A percentile compares a stretch with the other conserved stretches of the same genome.
Evolutionary conservation across 1,139 yeast genomes (phyloP).

Genomic region (Meyerozyma elateridarum): DNA sequence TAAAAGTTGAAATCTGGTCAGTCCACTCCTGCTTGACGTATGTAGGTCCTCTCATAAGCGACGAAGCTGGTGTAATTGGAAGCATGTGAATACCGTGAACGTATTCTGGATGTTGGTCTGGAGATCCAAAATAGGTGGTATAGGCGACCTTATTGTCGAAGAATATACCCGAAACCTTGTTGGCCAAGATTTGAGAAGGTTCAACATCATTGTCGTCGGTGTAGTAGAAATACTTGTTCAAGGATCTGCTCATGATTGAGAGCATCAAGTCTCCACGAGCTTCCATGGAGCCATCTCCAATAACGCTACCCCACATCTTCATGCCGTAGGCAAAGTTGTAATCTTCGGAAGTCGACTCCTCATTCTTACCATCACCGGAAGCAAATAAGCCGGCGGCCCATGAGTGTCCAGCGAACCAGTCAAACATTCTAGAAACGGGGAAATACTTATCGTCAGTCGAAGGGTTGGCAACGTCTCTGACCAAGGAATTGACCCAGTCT

Average conservation of each 20-base stretch:
- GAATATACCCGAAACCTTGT: constrained; percentile 71
- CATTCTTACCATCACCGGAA: constrained; percentile 71
- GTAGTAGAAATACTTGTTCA: constrained; percentile 60
- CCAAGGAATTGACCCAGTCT: constrained; percentile 59
- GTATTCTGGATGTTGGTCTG: constrained; percentile 53
- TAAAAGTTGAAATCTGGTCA: constrained; percentile 43
- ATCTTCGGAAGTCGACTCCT: constrained; percentile 79
- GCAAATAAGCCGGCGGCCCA: constrained; percentile 78
- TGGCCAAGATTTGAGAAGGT: constrained; percentile 52
- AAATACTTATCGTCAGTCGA: constrained; percentile 53
- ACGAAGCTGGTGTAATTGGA: constrained; percentile 83
- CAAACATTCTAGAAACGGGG: constrained; percentile 76
- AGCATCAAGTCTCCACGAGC: constrained; percentile 75
- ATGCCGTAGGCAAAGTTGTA: constrained; percentile 77
- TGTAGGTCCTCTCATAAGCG: constrained; percentile 61
- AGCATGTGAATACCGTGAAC: constrained; percentile 96
- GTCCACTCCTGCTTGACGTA: constrained; percentile 85
- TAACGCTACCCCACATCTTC: constrained; percentile 74
- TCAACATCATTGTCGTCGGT: constrained; percentile 52
- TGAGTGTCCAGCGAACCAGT: constrained; percentile 79
- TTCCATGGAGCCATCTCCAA: constrained; percentile 71
- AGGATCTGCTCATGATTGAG: constrained; percentile 55
- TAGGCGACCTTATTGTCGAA: constrained; percentile 89
- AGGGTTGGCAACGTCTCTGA: constrained; percentile 79
- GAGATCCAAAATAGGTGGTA: constrained; percentile 79